Conservation (phyloP, 108 stramenopile genomes). For the Cyclostephanos tholiformis region DNA sequence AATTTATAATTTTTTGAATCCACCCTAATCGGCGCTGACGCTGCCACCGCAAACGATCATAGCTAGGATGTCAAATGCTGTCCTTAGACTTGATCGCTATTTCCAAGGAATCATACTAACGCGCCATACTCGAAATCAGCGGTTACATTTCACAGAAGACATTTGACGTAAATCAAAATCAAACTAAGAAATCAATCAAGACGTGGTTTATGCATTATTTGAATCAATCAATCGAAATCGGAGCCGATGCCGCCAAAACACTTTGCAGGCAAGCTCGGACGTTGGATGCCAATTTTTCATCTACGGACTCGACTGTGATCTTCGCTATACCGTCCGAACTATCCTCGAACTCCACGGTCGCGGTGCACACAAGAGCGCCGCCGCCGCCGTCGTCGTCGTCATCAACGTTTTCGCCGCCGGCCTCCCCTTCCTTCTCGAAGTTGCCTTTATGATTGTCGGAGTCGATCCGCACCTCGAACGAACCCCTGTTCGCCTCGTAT, state of each 20-base stretch:
- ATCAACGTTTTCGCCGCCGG: conserved; percentile 35
- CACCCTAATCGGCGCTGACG: too few species aligned
- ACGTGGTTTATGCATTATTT: neutral
- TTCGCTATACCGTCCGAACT: conserved; percentile 59
- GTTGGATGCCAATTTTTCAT: conserved; percentile 74
- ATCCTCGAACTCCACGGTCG: conserved; percentile 68
- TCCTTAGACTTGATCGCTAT: too few species aligned
- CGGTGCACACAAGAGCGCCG: conserved; percentile 57
- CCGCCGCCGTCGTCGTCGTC: conserved; percentile 51
- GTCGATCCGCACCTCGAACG: conserved; percentile 80
- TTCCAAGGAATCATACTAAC: too few species aligned
- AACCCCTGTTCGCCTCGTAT: conserved; percentile 71
- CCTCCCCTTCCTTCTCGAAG: conserved; percentile 30
- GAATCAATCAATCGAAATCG: conserved; percentile 26
- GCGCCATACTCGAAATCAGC: too few species aligned
- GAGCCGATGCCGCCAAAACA: conserved; percentile 56
- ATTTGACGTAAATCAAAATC: too few species aligned
- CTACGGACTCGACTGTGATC: conserved; percentile 74
- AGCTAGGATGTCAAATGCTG: too few species aligned
- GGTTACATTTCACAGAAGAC: too few species aligned
- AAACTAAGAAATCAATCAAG: too few species aligned
- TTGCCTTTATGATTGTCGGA: conserved; percentile 43
- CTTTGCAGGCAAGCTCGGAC: conserved; percentile 74
- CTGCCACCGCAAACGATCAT: too few species aligned
- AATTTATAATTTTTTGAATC: too few species aligned